A percentile compares a stretch with the other conserved stretches of the same genome.
phyloP scores from a whole-genome alignment of 1,284 basidiomycete species.

The Mycosarcoma maydis region DNA sequence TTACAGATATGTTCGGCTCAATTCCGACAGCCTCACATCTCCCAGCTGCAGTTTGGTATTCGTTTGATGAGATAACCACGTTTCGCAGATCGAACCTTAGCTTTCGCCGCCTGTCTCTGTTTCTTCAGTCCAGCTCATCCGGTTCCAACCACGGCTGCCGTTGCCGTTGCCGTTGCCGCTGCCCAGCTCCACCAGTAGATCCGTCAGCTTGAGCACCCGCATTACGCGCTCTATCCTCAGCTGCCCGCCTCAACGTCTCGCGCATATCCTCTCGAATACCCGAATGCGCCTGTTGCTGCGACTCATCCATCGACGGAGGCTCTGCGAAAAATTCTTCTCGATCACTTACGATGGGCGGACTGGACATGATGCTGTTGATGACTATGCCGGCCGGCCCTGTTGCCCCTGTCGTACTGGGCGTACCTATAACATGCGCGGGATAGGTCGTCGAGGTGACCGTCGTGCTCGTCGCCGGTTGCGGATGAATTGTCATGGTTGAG shows the following conservation, averaged over 20 bases:
- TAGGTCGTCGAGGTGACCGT: slow-evolving; percentile 32
- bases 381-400: neutral
- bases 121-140: slow-evolving; percentile 40
- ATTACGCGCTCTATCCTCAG: slow-evolving; percentile 10
- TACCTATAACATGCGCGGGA: neutral
- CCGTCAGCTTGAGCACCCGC: neutral
- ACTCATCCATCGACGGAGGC: neutral
- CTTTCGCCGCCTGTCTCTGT: neutral
- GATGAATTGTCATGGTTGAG: slow-evolving; percentile 17
- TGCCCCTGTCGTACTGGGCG: neutral
- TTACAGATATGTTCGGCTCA: no score
- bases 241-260: slow-evolving; percentile 25
- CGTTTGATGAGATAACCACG: no score
- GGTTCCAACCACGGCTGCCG: slow-evolving; percentile 24
- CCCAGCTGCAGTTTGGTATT: no score
- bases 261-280: slow-evolving; percentile 23
- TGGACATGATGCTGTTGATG: slow-evolving; percentile 32
- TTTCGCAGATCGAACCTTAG: no score
- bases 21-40: no score
- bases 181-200: neutral
- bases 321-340: slow-evolving; percentile 18
- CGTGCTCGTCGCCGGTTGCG: slow-evolving; percentile 19
- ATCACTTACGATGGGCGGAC: slow-evolving; percentile 41
- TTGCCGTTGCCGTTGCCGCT: neutral
- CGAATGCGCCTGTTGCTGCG: neutral